phyloP scores from a whole-genome alignment of 2,329 filamentous ascomycete species.

The Pyrenochaeta sp. region DNA sequence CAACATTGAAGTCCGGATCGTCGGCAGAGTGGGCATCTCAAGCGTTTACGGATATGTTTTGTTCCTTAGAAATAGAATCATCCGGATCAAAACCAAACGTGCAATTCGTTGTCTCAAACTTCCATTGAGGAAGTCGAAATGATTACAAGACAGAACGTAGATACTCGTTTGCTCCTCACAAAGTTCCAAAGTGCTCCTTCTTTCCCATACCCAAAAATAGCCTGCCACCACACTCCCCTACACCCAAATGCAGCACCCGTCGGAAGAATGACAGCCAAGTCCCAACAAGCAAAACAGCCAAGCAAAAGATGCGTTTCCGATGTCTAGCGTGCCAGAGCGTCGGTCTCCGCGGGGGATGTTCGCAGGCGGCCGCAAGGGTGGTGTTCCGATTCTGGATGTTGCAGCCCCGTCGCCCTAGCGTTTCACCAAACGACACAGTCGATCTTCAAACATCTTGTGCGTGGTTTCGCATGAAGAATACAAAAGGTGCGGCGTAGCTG shows the following conservation, averaged over 20 bases:
- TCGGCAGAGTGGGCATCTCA: background rate
- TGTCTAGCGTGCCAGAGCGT: constrained; percentile 4
- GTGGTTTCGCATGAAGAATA: constrained; percentile 6
- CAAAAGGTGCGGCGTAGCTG: constrained; percentile 2
- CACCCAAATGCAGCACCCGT: constrained; percentile 17
- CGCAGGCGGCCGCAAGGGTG: background rate
- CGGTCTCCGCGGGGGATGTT: background rate
- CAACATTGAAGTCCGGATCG: constrained; percentile 11
- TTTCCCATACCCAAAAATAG: constrained; percentile 4
- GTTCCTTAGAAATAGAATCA: background rate
- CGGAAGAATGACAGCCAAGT: constrained; percentile 33
- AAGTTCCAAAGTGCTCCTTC: background rate
- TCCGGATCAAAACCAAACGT: background rate
- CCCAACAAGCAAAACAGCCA: constrained; percentile 37
- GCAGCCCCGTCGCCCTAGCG: constrained; percentile 30
- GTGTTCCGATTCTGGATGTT: constrained; percentile 10
- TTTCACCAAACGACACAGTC: constrained; percentile 32
- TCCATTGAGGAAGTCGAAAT: no score
- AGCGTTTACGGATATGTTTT: background rate
- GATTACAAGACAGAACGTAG: no score
- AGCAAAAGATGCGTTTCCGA: constrained; percentile 9
- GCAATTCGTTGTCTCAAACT: background rate
- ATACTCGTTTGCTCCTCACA: no score
- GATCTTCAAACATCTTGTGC: constrained; percentile 30
- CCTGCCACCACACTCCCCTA: constrained; percentile 28